A percentile compares a stretch with the other conserved stretches of the same genome.
These are phyloP conservation scores for Mercurialis annua DNA, from an alignment of 345 rosid species.

Conservation along the genomic window DNA sequence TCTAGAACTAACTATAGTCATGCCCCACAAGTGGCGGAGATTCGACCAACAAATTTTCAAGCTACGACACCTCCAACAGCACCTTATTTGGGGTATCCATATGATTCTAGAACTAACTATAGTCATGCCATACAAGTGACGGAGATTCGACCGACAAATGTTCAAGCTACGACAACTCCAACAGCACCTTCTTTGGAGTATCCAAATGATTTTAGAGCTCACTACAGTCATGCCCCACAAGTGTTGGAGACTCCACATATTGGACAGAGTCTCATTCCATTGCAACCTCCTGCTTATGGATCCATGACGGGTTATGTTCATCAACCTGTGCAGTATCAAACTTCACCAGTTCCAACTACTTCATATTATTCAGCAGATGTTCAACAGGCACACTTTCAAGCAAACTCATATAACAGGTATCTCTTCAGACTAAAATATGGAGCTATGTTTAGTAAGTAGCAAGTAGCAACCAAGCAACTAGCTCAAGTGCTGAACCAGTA, in stretches of 20 bases:
- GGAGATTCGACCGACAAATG: no score
- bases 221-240: conserved; percentile 5
- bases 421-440: no score
- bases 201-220: no score
- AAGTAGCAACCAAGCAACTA: neutral
- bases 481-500: neutral
- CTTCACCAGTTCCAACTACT: conserved; percentile 18
- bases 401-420: conserved; percentile 18
- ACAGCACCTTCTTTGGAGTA: no score
- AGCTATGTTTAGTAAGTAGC: no score
- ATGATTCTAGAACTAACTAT: neutral
- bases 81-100: conserved; percentile 5
- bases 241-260: conserved; percentile 13
- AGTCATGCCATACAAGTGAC: no score
- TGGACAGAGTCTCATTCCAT: conserved; percentile 12
- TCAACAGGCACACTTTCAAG: conserved; percentile 22
- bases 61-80: neutral
- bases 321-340: conserved; percentile 23
- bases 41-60: neutral
- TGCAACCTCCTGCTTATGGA: conserved; percentile 28
- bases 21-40: no score
- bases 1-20: no score
- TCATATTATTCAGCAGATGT: conserved; percentile 20
- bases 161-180: no score
- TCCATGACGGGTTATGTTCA: conserved; percentile 15